Evolutionary conservation across 768 basidiomycete genomes (phyloP).

Genomic region (Strobilomyces dryophilus): DNA sequence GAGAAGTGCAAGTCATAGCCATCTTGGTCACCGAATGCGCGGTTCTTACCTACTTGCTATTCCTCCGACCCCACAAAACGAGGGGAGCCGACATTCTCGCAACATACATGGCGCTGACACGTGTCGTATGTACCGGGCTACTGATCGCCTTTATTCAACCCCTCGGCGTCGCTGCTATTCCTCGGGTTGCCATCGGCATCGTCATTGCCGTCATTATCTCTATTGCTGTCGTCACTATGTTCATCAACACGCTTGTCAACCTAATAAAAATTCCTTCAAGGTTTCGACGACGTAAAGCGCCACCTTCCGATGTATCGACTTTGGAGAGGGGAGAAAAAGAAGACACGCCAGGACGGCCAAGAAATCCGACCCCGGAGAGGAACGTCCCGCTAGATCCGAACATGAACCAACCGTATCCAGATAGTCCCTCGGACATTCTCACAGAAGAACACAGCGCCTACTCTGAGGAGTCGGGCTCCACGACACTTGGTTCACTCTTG

Average conservation of each 20-base stretch:
- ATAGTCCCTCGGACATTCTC: conserved; percentile 27
- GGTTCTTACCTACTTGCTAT: conserved; percentile 49
- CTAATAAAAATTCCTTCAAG: conserved; percentile 25
- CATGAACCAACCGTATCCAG: conserved; percentile 42
- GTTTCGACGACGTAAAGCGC: conserved; percentile 14
- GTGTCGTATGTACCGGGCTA: conserved; percentile 66
- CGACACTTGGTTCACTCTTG: conserved; percentile 32
- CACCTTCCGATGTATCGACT: conserved; percentile 13
- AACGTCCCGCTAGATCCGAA: conserved; percentile 38
- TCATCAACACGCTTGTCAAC: conserved; percentile 62
- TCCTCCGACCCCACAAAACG: conserved; percentile 61
- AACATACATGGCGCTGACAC: conserved; percentile 60
- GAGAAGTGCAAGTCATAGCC: conserved; percentile 64
- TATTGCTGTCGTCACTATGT: conserved; percentile 62
- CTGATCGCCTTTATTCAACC: conserved; percentile 74
- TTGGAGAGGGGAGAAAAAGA: conserved; percentile 29
- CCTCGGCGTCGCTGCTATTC: conserved; percentile 65
- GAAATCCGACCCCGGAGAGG: conserved; percentile 52
- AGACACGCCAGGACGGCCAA: conserved; percentile 33
- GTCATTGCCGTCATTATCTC: conserved; percentile 70
- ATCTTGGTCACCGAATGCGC: conserved; percentile 63
- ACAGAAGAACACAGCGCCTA: conserved; percentile 25
- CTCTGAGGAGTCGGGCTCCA: conserved; percentile 33
- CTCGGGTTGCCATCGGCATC: conserved; percentile 76
- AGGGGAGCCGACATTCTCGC: conserved; percentile 68